phyloP scores from a whole-genome alignment of 306 rosid species.

The Mucuna pruriens region DNA sequence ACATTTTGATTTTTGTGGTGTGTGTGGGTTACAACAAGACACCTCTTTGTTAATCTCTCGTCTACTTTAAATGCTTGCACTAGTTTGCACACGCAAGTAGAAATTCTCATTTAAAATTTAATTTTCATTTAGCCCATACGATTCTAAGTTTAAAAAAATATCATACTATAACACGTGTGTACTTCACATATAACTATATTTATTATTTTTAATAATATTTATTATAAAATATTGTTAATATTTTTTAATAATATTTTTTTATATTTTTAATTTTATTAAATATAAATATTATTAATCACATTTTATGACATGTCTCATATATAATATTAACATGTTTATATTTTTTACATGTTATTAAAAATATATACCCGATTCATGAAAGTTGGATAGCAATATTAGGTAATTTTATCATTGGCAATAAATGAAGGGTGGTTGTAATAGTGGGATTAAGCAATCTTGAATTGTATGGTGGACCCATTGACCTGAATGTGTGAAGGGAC shows the following conservation, averaged over 20 bases:
- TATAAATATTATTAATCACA: too few relatives aligned
- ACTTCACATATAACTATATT: too few relatives aligned
- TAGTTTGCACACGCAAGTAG: not conserved
- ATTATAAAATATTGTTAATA: too few relatives aligned
- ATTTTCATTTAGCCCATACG: not conserved
- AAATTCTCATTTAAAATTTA: not conserved
- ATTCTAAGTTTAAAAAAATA: not conserved
- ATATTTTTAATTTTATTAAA: too few relatives aligned
- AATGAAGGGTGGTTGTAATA: conserved; percentile 57
- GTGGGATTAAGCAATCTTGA: conserved; percentile 57
- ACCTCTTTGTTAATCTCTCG: not conserved
- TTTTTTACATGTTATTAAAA: too few relatives aligned
- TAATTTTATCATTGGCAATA: conserved; percentile 42
- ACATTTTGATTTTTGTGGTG: not conserved
- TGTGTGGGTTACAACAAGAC: not conserved
- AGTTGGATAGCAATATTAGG: not conserved
- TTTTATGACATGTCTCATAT: too few relatives aligned
- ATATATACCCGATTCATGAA: not conserved
- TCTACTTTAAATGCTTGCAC: not conserved
- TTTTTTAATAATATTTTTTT: too few relatives aligned
- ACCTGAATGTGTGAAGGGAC: conserved; percentile 56
- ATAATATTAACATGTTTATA: too few relatives aligned
- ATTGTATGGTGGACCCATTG: conserved; percentile 73
- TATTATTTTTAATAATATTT: too few relatives aligned
- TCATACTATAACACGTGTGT: conserved; percentile 4